A percentile compares a stretch with the other conserved stretches of the same genome.
phyloP scores from a whole-genome alignment of 148 eudicot species.

The Vaccinium darrowii region DNA sequence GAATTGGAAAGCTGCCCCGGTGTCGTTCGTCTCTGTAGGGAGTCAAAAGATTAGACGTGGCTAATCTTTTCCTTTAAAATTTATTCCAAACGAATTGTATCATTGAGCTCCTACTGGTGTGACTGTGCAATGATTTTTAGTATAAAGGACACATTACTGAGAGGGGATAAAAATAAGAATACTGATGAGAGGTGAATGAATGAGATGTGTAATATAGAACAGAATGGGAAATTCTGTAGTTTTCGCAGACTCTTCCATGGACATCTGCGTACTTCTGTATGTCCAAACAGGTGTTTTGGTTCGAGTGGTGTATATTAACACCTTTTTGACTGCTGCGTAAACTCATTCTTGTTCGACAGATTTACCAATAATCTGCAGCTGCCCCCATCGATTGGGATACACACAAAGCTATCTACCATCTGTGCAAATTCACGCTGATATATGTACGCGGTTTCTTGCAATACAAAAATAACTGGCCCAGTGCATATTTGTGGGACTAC shows the following conservation, averaged over 20 bases:
- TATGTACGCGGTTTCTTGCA: neutral
- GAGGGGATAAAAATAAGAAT: neutral
- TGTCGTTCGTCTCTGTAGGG: neutral
- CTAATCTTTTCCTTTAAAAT: neutral
- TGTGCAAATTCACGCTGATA: neutral
- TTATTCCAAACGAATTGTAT: neutral
- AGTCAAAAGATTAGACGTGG: neutral
- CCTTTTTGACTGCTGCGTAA: neutral
- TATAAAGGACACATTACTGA: neutral
- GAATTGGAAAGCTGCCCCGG: neutral
- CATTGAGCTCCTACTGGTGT: neutral
- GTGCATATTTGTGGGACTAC: neutral
- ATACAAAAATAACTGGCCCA: neutral
- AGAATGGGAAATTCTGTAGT: neutral
- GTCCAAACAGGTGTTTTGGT: neutral
- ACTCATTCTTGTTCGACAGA: neutral
- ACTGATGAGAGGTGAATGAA: neutral
- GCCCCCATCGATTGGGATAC: neutral
- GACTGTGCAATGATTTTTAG: neutral
- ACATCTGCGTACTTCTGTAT: neutral
- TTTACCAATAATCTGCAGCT: neutral
- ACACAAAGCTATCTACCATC: neutral
- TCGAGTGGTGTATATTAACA: neutral
- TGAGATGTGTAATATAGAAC: neutral
- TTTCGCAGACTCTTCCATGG: neutral